These are phyloP conservation scores for Rhizopogon vulgaris DNA, from an alignment of 768 basidiomycete species.

Conservation along the genomic window DNA sequence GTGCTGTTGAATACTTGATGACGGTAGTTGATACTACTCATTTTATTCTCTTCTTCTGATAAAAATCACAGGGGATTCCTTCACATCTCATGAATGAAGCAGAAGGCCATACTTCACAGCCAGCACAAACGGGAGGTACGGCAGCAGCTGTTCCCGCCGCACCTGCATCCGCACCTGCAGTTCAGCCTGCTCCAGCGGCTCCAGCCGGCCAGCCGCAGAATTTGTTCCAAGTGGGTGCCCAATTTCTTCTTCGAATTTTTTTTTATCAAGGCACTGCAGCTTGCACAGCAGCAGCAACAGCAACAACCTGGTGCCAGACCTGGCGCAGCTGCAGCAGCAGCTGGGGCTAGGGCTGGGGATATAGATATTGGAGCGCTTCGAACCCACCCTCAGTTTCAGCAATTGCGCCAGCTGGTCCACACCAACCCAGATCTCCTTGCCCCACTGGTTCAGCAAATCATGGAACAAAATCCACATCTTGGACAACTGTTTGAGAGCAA, in stretches of 20 bases:
- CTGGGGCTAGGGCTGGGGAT: conserved; percentile 11
- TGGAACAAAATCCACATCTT: conserved; percentile 65
- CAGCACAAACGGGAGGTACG: conserved; percentile 21
- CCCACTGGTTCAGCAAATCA: conserved; percentile 79
- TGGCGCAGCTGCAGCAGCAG: conserved; percentile 26
- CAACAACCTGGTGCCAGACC: conserved; percentile 26
- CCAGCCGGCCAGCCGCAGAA: conserved; percentile 61
- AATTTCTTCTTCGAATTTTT: neutral
- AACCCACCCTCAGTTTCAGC: conserved; percentile 59
- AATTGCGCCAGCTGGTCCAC: conserved; percentile 64
- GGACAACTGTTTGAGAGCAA: conserved; percentile 63
- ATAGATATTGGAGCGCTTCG: conserved; percentile 50
- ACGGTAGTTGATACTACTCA: conserved; percentile 46
- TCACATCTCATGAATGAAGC: conserved; percentile 53
- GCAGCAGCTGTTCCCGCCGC: conserved; percentile 28
- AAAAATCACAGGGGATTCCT: conserved; percentile 65
- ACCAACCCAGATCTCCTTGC: conserved; percentile 79
- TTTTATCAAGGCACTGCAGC: conserved; percentile 29
- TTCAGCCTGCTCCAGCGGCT: conserved; percentile 32
- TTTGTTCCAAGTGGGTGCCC: conserved; percentile 67
- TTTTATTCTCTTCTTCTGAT: conserved; percentile 7
- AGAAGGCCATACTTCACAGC: conserved; percentile 2
- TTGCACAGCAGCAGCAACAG: conserved; percentile 66
- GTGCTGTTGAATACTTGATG: conserved; percentile 98
- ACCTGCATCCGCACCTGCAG: conserved; percentile 25